Percentiles rank a stretch among this genome's conserved stretches.
Conservation (phyloP, 2,329 filamentous ascomycete species). For the Trichoderma endophyticum region DNA sequence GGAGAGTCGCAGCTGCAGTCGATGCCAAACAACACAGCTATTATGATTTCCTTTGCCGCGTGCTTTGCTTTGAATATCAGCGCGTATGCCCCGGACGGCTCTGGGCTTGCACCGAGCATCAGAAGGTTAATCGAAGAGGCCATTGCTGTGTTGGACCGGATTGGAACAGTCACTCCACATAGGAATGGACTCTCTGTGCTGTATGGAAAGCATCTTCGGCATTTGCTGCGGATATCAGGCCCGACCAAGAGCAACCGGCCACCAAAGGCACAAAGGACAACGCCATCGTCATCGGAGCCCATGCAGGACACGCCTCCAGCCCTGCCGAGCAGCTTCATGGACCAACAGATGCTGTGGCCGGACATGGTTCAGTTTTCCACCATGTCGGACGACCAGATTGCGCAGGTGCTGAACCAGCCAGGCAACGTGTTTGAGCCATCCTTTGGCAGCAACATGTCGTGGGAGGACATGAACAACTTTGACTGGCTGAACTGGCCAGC, state of each 20-base stretch:
- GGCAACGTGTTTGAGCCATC: slow-evolving; percentile 56
- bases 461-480: slow-evolving; percentile 57
- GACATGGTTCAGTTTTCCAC: slow-evolving; percentile 61
- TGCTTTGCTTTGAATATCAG: slow-evolving; percentile 66
- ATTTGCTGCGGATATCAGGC: slow-evolving; percentile 41
- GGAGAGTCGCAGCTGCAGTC: slow-evolving; percentile 67
- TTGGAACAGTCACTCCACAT: slow-evolving; percentile 63
- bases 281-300: slow-evolving; percentile 13
- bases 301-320: slow-evolving; percentile 23
- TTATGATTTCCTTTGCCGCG: slow-evolving; percentile 75
- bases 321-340: slow-evolving; percentile 27
- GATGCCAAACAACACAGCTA: slow-evolving; percentile 76
- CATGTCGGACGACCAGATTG: slow-evolving; percentile 68
- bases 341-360: slow-evolving; percentile 38
- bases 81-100: slow-evolving; percentile 54
- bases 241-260: slow-evolving; percentile 22
- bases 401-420: slow-evolving; percentile 62
- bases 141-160: slow-evolving; percentile 64
- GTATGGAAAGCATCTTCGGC: slow-evolving; percentile 46
- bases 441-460: slow-evolving; percentile 50
- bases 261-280: not conserved
- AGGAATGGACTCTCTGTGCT: slow-evolving; percentile 61
- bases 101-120: slow-evolving; percentile 60
- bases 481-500: slow-evolving; percentile 56
- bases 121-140: slow-evolving; percentile 65